These are phyloP conservation scores for Arthrocladium fulminans DNA, from an alignment of 2,329 filamentous ascomycete species.

Conservation along the genomic window DNA sequence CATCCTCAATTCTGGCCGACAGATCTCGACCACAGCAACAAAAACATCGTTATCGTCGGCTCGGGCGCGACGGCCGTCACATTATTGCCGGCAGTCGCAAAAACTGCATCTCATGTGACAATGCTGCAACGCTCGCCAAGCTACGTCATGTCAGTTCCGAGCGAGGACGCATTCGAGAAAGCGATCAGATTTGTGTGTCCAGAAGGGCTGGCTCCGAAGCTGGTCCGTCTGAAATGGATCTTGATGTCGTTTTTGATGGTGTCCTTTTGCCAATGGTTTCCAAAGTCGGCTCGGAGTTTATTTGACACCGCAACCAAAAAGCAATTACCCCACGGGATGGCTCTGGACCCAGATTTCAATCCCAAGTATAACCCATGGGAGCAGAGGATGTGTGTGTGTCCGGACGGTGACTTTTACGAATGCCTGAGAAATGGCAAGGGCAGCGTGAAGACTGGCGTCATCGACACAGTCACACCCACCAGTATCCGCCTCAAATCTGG, in stretches of 20 bases:
- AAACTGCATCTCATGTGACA: slow-evolving; percentile 58
- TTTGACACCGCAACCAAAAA: slow-evolving; percentile 17
- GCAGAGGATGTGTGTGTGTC: slow-evolving; percentile 64
- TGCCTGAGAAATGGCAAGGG: slow-evolving; percentile 45
- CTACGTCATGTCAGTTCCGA: slow-evolving; percentile 47
- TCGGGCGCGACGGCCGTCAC: slow-evolving; percentile 73
- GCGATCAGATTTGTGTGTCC: slow-evolving; percentile 17
- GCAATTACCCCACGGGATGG: slow-evolving; percentile 28
- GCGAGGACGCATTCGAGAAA: slow-evolving; percentile 12
- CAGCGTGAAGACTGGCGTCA: slow-evolving; percentile 47
- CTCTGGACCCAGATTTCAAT: slow-evolving; percentile 54
- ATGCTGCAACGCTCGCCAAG: slow-evolving; percentile 73
- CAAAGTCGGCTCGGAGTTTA: slow-evolving; percentile 11
- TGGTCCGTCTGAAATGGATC: slow-evolving; percentile 17
- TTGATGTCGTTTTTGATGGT: slow-evolving; percentile 16
- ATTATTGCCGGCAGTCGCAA: slow-evolving; percentile 59
- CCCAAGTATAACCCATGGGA: slow-evolving; percentile 60
- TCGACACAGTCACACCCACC: slow-evolving; percentile 41
- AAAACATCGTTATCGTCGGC: slow-evolving; percentile 64
- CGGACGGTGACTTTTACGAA: slow-evolving; percentile 51
- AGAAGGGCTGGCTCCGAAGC: slow-evolving; percentile 11
- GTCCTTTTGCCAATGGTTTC: slow-evolving; percentile 19
- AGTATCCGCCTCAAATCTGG: slow-evolving; percentile 43
- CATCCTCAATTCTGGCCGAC: slow-evolving; percentile 72
- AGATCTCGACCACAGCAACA: slow-evolving; percentile 54